A percentile compares a stretch with the other conserved stretches of the same genome.
phyloP scores from a whole-genome alignment of 1,139 yeast species.

The Blastobotrys ciferrii region DNA sequence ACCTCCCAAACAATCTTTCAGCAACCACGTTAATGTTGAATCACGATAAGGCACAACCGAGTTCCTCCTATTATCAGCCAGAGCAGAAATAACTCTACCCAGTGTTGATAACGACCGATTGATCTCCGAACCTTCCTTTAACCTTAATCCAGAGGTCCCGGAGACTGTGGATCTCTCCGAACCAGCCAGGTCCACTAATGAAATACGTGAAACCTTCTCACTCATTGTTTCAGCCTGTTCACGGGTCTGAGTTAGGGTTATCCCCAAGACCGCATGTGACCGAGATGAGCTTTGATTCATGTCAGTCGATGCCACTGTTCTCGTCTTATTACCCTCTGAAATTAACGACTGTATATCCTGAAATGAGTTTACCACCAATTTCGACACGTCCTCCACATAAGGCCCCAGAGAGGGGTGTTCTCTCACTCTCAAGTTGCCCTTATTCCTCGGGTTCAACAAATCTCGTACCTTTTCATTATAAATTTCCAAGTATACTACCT shows the following conservation, averaged over 20 bases:
- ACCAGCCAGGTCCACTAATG: slow-evolving; percentile 76
- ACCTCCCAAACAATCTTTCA: slow-evolving; percentile 68
- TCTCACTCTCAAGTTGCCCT: slow-evolving; percentile 41
- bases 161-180: slow-evolving; percentile 64
- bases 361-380: slow-evolving; percentile 43
- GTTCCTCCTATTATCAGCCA: slow-evolving; percentile 41
- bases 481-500: slow-evolving; percentile 62
- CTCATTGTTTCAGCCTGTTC: slow-evolving; percentile 45
- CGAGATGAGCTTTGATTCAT: slow-evolving; percentile 66
- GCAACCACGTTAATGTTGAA: slow-evolving; percentile 63
- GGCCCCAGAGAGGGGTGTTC: slow-evolving; percentile 61
- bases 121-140: slow-evolving; percentile 69
- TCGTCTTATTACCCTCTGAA: slow-evolving; percentile 45
- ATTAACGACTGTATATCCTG: slow-evolving; percentile 46
- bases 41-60: slow-evolving; percentile 61
- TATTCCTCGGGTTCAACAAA: slow-evolving; percentile 14
- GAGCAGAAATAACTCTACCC: slow-evolving; percentile 64
- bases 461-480: slow-evolving; percentile 59
- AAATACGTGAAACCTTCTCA: slow-evolving; percentile 57
- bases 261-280: slow-evolving; percentile 70
- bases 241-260: slow-evolving; percentile 54
- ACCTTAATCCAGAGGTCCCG: slow-evolving; percentile 59
- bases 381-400: slow-evolving; percentile 60
- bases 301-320: slow-evolving; percentile 65
- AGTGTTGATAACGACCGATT: slow-evolving; percentile 69